phyloP scores from a whole-genome alignment of 2,329 filamentous ascomycete genomes.

The Aspergillus melleus region DNA sequence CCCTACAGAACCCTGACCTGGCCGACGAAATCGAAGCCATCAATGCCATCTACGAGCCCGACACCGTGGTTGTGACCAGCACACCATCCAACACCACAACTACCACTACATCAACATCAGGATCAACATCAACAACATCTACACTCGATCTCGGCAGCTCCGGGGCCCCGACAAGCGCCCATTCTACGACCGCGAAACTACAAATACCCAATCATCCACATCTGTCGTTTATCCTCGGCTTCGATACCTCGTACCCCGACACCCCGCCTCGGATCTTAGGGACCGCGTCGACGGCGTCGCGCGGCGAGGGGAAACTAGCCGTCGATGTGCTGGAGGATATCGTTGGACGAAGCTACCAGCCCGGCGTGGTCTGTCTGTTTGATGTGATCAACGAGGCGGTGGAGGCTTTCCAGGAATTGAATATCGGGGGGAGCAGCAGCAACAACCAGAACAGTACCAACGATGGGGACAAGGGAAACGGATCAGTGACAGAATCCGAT shows the following conservation, averaged over 20 bases:
- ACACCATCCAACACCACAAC: conserved; percentile 10
- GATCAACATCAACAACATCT: conserved; percentile 24
- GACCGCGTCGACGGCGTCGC: conserved; percentile 72
- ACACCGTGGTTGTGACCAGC: conserved; percentile 54
- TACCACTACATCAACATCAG: conserved; percentile 21
- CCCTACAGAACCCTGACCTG: conserved; percentile 40
- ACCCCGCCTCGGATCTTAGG: conserved; percentile 71
- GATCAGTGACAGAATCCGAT: conserved; percentile 7
- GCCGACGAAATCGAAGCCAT: conserved; percentile 50
- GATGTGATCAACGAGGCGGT: conserved; percentile 74
- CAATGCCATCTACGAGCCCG: conserved; percentile 62
- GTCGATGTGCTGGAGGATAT: conserved; percentile 69
- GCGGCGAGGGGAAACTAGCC: conserved; percentile 70
- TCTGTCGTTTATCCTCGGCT: conserved; percentile 57
- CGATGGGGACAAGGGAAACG: conserved; percentile 12
- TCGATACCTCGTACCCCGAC: conserved; percentile 73
- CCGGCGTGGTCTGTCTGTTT: conserved; percentile 81
- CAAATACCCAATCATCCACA: conserved; percentile 61
- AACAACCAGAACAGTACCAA: conserved; percentile 24
- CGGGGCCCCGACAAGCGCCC: conserved; percentile 16
- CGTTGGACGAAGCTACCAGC: conserved; percentile 66
- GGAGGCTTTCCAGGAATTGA: conserved; percentile 57
- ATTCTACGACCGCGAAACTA: conserved; percentile 56
- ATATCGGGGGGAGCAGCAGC: conserved; percentile 31
- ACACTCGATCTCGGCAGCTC: conserved; percentile 30